Evolutionary conservation across 176 grass and related monocot genomes (phyloP).

Genomic region (Microstegium vimineum): DNA sequence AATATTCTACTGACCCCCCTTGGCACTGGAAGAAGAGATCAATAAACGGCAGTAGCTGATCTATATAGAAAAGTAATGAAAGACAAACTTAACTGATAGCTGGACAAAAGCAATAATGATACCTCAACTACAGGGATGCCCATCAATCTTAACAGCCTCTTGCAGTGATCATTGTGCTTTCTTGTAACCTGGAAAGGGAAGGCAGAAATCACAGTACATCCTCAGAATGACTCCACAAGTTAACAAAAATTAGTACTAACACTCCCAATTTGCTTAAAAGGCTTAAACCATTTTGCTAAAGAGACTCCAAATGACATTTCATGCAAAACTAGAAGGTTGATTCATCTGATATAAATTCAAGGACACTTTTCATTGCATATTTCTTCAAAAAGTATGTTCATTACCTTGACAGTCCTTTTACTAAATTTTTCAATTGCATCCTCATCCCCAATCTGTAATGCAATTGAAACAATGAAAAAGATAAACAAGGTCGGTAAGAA

Average conservation of each 20-base stretch:
- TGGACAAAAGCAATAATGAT: conserved; percentile 7
- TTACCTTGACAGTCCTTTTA: conserved; percentile 92
- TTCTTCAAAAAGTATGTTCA: conserved; percentile 11
- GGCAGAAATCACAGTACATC: not conserved
- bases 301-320: not conserved
- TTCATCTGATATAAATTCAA: conserved; percentile 22
- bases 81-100: conserved; percentile 6
- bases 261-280: not conserved
- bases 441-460: conserved; percentile 69
- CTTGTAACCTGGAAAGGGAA: conserved; percentile 49
- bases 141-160: conserved; percentile 76
- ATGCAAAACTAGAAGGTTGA: not conserved
- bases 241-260: not conserved
- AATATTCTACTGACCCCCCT: too few relatives aligned
- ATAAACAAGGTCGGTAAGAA: not conserved
- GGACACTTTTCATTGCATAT: not conserved
- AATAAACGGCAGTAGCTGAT: conserved; percentile 5
- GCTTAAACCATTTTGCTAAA: not conserved
- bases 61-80: not conserved
- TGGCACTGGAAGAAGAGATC: conserved; percentile 7
- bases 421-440: conserved; percentile 81
- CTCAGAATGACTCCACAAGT: not conserved
- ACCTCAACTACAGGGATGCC: conserved; percentile 88
- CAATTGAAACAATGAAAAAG: conserved; percentile 16
- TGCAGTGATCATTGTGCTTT: conserved; percentile 89